These are phyloP conservation scores for Ustilago shanxiensis DNA, from an alignment of 1,284 basidiomycete species.

Conservation along the genomic window DNA sequence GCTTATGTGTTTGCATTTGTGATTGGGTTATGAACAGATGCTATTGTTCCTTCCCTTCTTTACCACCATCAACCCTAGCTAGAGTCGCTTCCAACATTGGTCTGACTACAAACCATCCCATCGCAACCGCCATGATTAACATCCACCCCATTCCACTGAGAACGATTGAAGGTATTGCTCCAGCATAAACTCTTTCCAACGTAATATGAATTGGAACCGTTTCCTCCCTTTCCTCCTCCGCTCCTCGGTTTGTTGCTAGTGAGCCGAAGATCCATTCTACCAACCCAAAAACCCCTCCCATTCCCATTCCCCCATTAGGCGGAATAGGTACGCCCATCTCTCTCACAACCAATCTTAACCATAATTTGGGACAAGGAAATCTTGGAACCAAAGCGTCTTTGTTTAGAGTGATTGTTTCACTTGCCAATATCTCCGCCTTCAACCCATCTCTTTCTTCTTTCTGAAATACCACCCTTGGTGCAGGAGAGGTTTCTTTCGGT, in stretches of 20 bases:
- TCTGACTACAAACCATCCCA: slow-evolving; percentile 16
- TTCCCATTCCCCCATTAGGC: not conserved
- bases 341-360: slow-evolving; percentile 22
- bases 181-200: slow-evolving; percentile 24
- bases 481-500: slow-evolving; percentile 20
- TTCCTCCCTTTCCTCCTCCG: not conserved
- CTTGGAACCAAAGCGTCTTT: not conserved
- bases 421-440: slow-evolving; percentile 36
- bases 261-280: slow-evolving; percentile 22
- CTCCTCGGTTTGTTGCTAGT: not conserved
- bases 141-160: slow-evolving; percentile 6
- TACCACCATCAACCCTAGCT: not conserved
- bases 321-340: slow-evolving; percentile 26
- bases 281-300: not conserved
- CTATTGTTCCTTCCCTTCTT: slow-evolving; percentile 15
- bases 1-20: no score
- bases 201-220: slow-evolving; percentile 39
- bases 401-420: slow-evolving; percentile 29
- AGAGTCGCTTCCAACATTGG: slow-evolving; percentile 7
- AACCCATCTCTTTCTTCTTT: slow-evolving; percentile 8
- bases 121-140: not conserved
- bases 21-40: no score
- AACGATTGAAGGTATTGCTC: slow-evolving; percentile 21
- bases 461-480: not conserved
- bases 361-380: slow-evolving; percentile 37